Conservation (phyloP, 2,329 filamentous ascomycete genomes). For the Didymella keratinophila region DNA sequence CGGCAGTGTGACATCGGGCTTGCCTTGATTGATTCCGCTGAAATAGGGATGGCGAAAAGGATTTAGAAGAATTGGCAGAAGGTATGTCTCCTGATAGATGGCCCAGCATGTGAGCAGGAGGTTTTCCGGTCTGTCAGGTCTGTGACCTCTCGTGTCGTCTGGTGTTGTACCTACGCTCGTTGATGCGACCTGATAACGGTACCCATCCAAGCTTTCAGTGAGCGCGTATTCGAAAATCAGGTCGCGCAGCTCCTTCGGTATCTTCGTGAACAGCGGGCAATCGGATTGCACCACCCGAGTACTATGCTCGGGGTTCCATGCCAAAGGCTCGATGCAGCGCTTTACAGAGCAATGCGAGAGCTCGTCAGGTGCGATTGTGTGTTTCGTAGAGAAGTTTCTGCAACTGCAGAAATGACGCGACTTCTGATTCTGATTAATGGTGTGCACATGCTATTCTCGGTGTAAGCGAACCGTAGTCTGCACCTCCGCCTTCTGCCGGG, state of each 20-base stretch:
- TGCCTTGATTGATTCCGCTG: background rate
- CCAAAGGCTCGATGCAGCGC: conserved; percentile 26
- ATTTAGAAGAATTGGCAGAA: conserved; percentile 25
- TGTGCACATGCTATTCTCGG: background rate
- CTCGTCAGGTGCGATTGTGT: background rate
- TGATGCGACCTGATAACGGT: background rate
- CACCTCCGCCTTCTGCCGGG: background rate
- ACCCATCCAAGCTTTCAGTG: conserved; percentile 7
- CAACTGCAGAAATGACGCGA: background rate
- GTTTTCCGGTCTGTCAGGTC: conserved; percentile 19
- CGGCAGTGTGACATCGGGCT: background rate
- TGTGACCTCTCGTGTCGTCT: background rate
- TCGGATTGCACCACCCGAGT: conserved; percentile 14
- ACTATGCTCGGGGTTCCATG: conserved; percentile 24
- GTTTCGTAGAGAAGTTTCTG: background rate
- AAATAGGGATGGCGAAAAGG: background rate
- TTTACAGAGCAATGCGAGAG: conserved; percentile 2
- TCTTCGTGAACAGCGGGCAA: conserved; percentile 20
- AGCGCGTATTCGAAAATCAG: conserved; percentile 29
- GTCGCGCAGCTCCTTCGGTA: conserved; percentile 31
- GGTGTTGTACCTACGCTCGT: too few species aligned
- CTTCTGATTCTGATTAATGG: background rate
- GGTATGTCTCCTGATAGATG: conserved; percentile 34
- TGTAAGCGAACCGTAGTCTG: background rate
- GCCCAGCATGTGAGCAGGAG: conserved; percentile 31